Evolutionary conservation across 768 basidiomycete species (phyloP), one percentile per base, ranked within the genome.

Genomic region (Russula dissimulans): DNA sequence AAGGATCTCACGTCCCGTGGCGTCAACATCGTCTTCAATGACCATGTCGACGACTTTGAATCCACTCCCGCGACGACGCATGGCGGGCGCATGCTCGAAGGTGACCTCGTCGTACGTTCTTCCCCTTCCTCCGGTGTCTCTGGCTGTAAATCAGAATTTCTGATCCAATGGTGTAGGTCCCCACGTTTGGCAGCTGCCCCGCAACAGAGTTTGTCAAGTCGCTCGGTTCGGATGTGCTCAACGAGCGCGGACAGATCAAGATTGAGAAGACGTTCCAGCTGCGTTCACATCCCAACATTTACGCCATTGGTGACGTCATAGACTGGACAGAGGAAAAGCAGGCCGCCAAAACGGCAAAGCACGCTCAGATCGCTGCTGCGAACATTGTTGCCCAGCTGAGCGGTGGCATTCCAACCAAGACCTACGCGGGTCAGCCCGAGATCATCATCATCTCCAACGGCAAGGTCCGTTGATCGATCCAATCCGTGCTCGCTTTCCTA

Each of bases 281-380:
- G 3, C 66, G 63, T 8, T 71, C 70, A 0, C 71, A 84, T 68
- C 72, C 79, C 0, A 75, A 76, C 59, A 79, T 89, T 14, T 87
- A 84, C 58, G 88, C 86, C 0, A 75, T 72, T 1, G 87, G 87
- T 2, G 87, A 89, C 66, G 76, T 84, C 59, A 78, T 84, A 61
- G 81, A 84, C 42, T 82, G 79, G 75, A 56, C 71, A 0, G 87
- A 87, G 69, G 81, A 86, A 69, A 87, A 86, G 65, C 84, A 80
- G 66, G 71, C 71, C 0, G 74, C 71, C 15, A 86, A 87, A 68
- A 73, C 72, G 0, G 22, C 49, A 1, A 66, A 65, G 5, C 87
- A 88, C 56, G 70, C 67, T 3, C 44, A 66, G 1, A 60, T 86
- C 41, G 72, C 82, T 42, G 74, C 72, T 3, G 70, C 74, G 34